Conservation (phyloP, 1,284 basidiomycete genomes). For the Takashimella koratensis region DNA sequence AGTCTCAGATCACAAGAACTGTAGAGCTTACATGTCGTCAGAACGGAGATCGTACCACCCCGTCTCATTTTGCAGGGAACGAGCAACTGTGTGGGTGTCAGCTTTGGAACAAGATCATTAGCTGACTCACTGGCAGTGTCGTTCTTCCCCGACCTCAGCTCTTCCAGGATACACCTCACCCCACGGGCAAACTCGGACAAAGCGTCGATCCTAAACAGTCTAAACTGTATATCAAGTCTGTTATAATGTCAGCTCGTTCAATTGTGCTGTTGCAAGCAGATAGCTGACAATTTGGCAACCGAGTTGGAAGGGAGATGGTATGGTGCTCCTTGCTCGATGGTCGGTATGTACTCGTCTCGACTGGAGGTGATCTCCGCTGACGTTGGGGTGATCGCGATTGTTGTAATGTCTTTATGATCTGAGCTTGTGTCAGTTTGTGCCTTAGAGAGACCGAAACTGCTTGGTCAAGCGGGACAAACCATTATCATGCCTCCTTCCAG, state of each 20-base stretch:
- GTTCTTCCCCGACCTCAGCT: conserved; percentile 36
- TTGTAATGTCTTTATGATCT: conserved; percentile 54
- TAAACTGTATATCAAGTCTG: conserved; percentile 63
- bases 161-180: conserved; percentile 52
- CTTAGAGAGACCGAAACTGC: no score
- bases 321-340: conserved; percentile 57
- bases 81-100: neutral
- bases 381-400: conserved; percentile 63
- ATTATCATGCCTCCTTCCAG: neutral
- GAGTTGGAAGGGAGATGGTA: conserved; percentile 48
- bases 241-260: neutral
- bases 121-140: neutral
- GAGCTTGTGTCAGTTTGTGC: conserved; percentile 27
- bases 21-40: neutral
- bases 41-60: conserved; percentile 3
- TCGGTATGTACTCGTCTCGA: conserved; percentile 57
- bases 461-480: no score
- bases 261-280: no score
- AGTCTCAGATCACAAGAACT: neutral
- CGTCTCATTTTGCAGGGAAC: neutral
- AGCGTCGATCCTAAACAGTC: conserved; percentile 64
- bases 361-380: conserved; percentile 57
- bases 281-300: neutral
- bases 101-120: no score
- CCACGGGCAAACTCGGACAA: conserved; percentile 50